Evolutionary conservation across 495 filamentous ascomycete genomes (phyloP).

Genomic region (Talaromyces nanjingensis): DNA sequence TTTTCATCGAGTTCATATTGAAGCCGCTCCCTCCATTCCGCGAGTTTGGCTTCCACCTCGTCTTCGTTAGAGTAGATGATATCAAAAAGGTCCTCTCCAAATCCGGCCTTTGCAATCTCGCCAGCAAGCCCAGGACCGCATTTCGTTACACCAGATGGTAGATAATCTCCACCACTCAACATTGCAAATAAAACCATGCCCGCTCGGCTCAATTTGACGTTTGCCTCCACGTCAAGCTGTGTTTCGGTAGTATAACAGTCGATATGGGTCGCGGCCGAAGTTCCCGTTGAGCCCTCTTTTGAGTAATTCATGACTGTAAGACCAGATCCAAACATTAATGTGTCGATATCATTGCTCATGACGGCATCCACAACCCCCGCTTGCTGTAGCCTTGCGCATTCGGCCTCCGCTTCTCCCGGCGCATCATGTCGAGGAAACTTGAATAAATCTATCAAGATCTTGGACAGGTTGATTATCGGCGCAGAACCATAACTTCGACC

Average conservation of each 20-base stretch:
- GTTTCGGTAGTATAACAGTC: slow-evolving; percentile 61
- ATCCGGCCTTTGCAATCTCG: slow-evolving; percentile 84
- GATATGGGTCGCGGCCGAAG: slow-evolving; percentile 76
- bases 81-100: slow-evolving; percentile 69
- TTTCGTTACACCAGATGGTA: slow-evolving; percentile 79
- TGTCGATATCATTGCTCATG: slow-evolving; percentile 95
- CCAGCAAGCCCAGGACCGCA: slow-evolving; percentile 84
- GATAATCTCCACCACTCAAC: slow-evolving; percentile 94
- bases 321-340: slow-evolving; percentile 92
- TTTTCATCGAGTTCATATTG: slow-evolving; percentile 74
- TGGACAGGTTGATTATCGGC: slow-evolving; percentile 53
- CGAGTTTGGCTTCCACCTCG: slow-evolving; percentile 40
- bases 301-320: slow-evolving; percentile 78
- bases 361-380: slow-evolving; percentile 89
- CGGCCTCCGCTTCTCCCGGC: slow-evolving; percentile 93
- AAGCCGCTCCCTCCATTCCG: slow-evolving; percentile 68
- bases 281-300: slow-evolving; percentile 54
- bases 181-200: slow-evolving; percentile 94
- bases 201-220: slow-evolving; percentile 60
- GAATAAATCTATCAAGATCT: slow-evolving; percentile 76
- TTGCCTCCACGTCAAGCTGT: slow-evolving; percentile 25
- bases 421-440: slow-evolving; percentile 80
- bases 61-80: slow-evolving; percentile 42
- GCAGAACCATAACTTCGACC: slow-evolving; percentile 34
- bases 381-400: slow-evolving; percentile 82